These are phyloP conservation scores for Amphibolis antarctica DNA, from an alignment of 106 monocot species.

Conservation along the genomic window DNA sequence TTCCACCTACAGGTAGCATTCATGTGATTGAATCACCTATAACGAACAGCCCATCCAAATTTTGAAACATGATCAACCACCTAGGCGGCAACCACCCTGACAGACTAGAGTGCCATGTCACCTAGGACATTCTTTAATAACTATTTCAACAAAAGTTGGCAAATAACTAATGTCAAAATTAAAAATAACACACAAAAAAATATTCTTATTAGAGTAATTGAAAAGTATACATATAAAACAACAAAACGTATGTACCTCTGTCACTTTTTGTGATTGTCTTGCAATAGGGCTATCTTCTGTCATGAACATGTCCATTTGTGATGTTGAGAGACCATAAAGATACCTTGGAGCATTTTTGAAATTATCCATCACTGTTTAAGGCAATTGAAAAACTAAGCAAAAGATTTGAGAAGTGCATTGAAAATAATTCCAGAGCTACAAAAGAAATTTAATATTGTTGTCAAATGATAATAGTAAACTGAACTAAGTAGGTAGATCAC, in stretches of 20 bases:
- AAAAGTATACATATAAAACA: not conserved
- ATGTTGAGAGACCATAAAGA: conserved; percentile 57
- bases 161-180: not conserved
- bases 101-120: too few species aligned
- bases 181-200: not conserved
- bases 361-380: conserved; percentile 66
- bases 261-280: conserved; percentile 61
- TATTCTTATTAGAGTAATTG: not conserved
- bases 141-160: not conserved
- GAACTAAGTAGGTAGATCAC: not conserved
- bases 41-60: too few species aligned
- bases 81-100: too few species aligned
- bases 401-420: not conserved
- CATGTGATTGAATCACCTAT: too few species aligned
- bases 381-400: not conserved
- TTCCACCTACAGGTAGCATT: too few species aligned
- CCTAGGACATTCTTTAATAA: not conserved
- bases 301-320: conserved; percentile 98
- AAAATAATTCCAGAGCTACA: not conserved
- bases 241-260: conserved; percentile 35
- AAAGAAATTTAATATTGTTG: not conserved
- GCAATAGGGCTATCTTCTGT: conserved; percentile 74
- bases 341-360: conserved; percentile 64
- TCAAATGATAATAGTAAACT: not conserved
- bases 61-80: too few species aligned